Evolutionary conservation across 768 basidiomycete species (phyloP), one percentile per base, ranked within the genome.

Genomic region (Crassisporium funariophilum): DNA sequence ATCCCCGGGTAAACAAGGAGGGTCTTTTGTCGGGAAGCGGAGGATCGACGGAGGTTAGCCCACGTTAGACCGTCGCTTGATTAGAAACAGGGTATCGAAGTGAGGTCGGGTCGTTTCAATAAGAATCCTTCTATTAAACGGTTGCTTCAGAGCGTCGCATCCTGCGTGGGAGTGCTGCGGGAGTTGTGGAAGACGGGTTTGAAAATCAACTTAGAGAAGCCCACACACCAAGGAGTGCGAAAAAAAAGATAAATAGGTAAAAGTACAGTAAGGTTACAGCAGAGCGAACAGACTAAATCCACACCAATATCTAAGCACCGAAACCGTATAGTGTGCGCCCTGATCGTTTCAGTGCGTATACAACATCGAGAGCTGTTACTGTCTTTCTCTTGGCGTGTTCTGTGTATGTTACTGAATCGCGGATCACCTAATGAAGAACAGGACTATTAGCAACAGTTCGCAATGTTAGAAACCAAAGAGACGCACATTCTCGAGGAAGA

Each of bases 311-410:
- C 74, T 80, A 92, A 71, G 87, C 89, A 68, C 91, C 91, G 77
- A 94, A 93, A 73, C 91, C 93, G 64, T 95, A 95, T 23, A 95
- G 82, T 5, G 91, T 95, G 56, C 92, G 84, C 21, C 88, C 88
- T 42, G 86, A 88, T 27, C 88, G 84, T 70, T 91, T 91, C 44
- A 91, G 79, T 8, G 89, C 88, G 57, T 91, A 91, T 13, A 91
- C 88, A 25, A 91, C 95, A 62, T 98, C 95, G 55, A 98, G 88
- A 2, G 95, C 93, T 41, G 94, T 97, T 42, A 97, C 93, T 22
- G 92, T 94, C 72, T 91, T 91, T 66, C 91, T 79, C 74, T 98
- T 98, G 25, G 95, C 94, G 71, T 98, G 95, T 70, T 97, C 94
- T 43, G 93, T 95, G 82, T 97, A 95, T 66, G 94, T 95, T 57